Evolutionary conservation across 2,329 filamentous ascomycete genomes (phyloP).

Genomic region (Neocatenulostroma microsporum): DNA sequence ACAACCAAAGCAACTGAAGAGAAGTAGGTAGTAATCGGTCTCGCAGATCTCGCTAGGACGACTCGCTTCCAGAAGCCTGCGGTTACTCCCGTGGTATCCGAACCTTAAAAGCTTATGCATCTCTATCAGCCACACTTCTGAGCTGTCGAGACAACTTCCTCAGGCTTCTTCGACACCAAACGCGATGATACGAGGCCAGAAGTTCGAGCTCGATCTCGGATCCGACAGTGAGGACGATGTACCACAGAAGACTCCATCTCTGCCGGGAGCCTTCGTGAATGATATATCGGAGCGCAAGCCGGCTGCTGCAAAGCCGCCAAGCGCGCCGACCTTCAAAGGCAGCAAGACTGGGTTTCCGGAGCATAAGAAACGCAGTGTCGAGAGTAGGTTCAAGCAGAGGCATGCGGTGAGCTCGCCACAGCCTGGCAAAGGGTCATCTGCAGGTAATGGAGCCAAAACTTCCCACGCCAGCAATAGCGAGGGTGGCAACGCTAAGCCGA

Average conservation of each 20-base stretch:
- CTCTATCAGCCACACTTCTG: background rate
- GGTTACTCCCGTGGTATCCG: too few relatives aligned
- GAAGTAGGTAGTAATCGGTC: too few relatives aligned
- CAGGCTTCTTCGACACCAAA: background rate
- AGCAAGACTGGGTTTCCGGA: slow-evolving; percentile 68
- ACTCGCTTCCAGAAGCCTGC: too few relatives aligned
- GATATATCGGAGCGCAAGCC: slow-evolving; percentile 73
- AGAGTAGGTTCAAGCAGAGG: slow-evolving; percentile 74
- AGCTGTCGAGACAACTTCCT: too few relatives aligned
- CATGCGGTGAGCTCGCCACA: slow-evolving; percentile 26
- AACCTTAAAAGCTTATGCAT: background rate
- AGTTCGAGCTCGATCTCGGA: slow-evolving; percentile 54
- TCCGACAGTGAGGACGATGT: slow-evolving; percentile 29
- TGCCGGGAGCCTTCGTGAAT: slow-evolving; percentile 46
- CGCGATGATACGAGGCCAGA: slow-evolving; percentile 47
- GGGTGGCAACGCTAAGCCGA: slow-evolving; percentile 14
- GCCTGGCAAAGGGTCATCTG: slow-evolving; percentile 40
- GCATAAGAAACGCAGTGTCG: slow-evolving; percentile 66
- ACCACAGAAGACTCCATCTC: slow-evolving; percentile 7
- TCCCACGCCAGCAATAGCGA: background rate
- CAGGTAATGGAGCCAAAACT: slow-evolving; percentile 33
- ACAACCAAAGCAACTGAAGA: too few relatives aligned
- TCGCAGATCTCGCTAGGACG: too few relatives aligned
- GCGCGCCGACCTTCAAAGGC: slow-evolving; percentile 54
- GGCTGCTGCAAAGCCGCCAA: slow-evolving; percentile 52